Conservation (phyloP, 495 filamentous ascomycete species). For the Aspergillus coremiiformis region DNA sequence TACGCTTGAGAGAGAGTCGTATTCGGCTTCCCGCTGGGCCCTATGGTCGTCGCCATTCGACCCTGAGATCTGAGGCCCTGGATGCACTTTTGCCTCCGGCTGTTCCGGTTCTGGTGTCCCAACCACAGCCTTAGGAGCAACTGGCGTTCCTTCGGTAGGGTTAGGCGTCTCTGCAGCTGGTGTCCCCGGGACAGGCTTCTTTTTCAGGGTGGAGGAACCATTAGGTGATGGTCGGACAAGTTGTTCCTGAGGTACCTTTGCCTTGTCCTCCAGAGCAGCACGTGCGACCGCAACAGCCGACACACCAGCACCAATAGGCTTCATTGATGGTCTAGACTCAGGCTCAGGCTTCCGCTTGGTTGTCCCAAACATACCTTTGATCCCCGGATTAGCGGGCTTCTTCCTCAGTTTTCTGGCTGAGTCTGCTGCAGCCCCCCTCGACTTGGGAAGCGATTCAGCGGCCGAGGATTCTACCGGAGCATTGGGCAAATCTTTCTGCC, state of each 20-base stretch:
- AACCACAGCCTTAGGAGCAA: constrained; percentile 11
- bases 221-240: constrained; percentile 18
- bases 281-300: constrained; percentile 45
- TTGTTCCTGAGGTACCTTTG: constrained; percentile 31
- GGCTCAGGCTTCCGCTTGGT: constrained; percentile 35
- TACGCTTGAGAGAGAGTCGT: constrained; percentile 51
- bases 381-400: constrained; percentile 37
- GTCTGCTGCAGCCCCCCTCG: constrained; percentile 24
- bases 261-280: constrained; percentile 41
- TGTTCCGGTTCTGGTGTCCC: constrained; percentile 24
- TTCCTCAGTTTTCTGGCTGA: constrained; percentile 39
- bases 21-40: constrained; percentile 43
- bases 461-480: constrained; percentile 18
- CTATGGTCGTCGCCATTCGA: constrained; percentile 33
- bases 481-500: constrained; percentile 12
- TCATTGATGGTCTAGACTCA: constrained; percentile 26
- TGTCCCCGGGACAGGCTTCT: constrained; percentile 30
- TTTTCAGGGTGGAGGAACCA: constrained; percentile 23
- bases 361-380: constrained; percentile 43
- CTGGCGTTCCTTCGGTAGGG: background rate
- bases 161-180: constrained; percentile 17
- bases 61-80: constrained; percentile 6
- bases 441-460: constrained; percentile 21
- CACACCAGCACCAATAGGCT: constrained; percentile 27
- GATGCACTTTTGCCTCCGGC: background rate